These are phyloP conservation scores for Hyparrhenia diplandra DNA, from an alignment of 176 grass and related monocot genomes.

Conservation along the genomic window DNA sequence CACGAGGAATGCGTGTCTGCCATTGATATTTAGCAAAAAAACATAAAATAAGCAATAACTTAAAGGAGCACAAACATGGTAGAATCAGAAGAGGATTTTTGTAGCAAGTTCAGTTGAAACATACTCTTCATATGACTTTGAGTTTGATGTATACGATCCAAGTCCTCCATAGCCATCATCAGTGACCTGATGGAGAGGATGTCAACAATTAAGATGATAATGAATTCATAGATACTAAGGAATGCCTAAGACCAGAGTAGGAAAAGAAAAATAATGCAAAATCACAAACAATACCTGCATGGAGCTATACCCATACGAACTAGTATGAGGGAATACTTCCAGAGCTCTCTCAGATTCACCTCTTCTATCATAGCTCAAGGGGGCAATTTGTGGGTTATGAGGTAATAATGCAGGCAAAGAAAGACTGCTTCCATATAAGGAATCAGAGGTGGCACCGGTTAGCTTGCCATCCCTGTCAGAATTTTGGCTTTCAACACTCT, in stretches of 20 bases:
- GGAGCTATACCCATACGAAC: conserved; percentile 67
- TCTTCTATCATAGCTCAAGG: conserved; percentile 64
- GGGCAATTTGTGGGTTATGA: conserved; percentile 34
- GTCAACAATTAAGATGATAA: neutral
- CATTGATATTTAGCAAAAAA: conserved; percentile 16
- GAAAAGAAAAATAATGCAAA: neutral
- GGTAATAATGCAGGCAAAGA: conserved; percentile 58
- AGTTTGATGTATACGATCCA: conserved; percentile 66
- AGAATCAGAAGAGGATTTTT: neutral
- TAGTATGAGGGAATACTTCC: conserved; percentile 48
- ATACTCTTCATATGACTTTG: conserved; percentile 68
- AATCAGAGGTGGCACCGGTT: conserved; percentile 39
- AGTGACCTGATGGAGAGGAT: conserved; percentile 48
- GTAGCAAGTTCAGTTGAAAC: conserved; percentile 21
- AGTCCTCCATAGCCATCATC: conserved; percentile 49
- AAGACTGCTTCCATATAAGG: conserved; percentile 51
- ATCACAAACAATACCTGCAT: conserved; percentile 55
- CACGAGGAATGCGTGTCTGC: conserved; percentile 39
- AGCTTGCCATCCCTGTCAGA: conserved; percentile 61
- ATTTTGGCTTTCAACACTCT: conserved; percentile 68
- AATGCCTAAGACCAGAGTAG: neutral
- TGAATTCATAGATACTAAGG: neutral
- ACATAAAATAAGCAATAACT: neutral
- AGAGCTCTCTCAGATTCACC: conserved; percentile 55
- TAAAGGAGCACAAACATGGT: neutral